A percentile compares a stretch with the other conserved stretches of the same genome.
Evolutionary conservation across 192 early-diverging fungal genomes (phyloP).

Genomic region (Dimargaris xerosporica): DNA sequence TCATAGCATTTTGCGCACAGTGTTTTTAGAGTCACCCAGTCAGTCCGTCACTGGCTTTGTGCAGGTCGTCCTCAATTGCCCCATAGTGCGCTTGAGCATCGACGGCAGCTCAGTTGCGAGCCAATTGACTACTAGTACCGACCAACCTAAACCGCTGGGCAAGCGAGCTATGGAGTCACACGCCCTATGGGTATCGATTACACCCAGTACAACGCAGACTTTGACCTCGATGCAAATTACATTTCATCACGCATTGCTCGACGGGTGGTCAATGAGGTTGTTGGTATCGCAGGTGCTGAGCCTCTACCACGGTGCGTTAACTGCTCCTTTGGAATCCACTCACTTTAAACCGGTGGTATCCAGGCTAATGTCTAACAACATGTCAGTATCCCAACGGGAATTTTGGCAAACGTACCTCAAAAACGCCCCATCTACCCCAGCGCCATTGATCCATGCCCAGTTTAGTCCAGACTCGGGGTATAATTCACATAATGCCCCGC

Average conservation of each 20-base stretch:
- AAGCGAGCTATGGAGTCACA: not conserved
- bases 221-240: not conserved
- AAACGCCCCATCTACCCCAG: not conserved
- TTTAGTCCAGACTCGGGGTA: too few relatives aligned
- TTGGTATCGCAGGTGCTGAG: not conserved
- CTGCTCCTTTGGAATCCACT: not conserved
- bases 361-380: too few relatives aligned
- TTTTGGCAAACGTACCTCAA: not conserved
- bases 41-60: not conserved
- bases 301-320: not conserved
- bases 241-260: conserved; percentile 1
- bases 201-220: not conserved
- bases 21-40: not conserved
- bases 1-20: conserved; percentile 3
- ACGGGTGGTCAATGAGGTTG: conserved; percentile 3
- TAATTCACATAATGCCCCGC: not conserved
- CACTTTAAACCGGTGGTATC: not conserved
- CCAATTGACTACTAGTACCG: too few relatives aligned
- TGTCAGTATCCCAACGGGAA: not conserved
- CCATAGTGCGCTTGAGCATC: not conserved
- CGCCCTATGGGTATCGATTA: not conserved
- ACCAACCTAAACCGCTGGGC: too few relatives aligned
- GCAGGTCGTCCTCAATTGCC: not conserved
- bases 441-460: not conserved
- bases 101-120: not conserved